Conservation (phyloP, 1,284 basidiomycete species). For the Moesziomyces globuligerus region DNA sequence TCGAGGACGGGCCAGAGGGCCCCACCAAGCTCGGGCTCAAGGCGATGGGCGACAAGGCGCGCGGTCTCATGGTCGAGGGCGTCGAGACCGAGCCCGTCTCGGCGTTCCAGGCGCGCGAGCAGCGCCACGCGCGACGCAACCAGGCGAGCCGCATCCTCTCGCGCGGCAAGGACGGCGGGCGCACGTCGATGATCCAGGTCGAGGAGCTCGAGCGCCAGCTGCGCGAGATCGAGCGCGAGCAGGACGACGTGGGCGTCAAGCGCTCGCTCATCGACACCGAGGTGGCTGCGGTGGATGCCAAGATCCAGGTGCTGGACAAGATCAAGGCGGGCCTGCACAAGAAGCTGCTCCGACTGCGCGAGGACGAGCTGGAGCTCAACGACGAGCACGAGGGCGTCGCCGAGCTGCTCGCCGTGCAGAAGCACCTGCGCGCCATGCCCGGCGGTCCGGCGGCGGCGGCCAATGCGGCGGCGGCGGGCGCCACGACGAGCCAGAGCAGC, state of each 20-base stretch:
- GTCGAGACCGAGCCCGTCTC: constrained; percentile 34
- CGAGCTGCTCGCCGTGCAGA: constrained; percentile 61
- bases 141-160: constrained; percentile 44
- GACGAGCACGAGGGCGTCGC: constrained; percentile 72
- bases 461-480: constrained; percentile 37
- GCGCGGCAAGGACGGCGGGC: constrained; percentile 43
- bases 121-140: constrained; percentile 41
- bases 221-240: constrained; percentile 59
- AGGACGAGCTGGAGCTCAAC: constrained; percentile 93
- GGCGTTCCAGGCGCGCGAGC: constrained; percentile 46
- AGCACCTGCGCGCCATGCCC: constrained; percentile 62
- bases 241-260: constrained; percentile 57
- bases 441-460: constrained; percentile 60
- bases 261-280: constrained; percentile 50
- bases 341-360: constrained; percentile 85
- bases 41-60: constrained; percentile 57
- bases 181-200: constrained; percentile 39
- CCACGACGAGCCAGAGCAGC: constrained; percentile 32
- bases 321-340: constrained; percentile 83
- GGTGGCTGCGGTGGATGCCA: constrained; percentile 52
- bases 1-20: constrained; percentile 44
- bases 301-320: constrained; percentile 77
- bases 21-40: constrained; percentile 57
- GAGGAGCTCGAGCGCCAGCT: constrained; percentile 63
- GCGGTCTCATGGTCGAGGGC: constrained; percentile 56